Evolutionary conservation across 2,329 filamentous ascomycete species (phyloP).

Genomic region (Clarireedia hainanense): DNA sequence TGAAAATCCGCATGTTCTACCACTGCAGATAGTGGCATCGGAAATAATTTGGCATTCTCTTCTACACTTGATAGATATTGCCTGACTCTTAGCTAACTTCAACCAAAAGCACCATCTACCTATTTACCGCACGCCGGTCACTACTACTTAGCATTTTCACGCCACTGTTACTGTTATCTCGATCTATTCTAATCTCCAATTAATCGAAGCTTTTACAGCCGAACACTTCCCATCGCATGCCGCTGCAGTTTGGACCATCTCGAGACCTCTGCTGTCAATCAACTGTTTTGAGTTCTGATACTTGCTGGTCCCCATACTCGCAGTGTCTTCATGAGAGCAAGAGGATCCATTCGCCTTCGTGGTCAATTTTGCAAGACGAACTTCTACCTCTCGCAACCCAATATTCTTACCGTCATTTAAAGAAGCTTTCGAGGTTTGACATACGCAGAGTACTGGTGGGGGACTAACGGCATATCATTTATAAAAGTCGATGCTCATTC

Average conservation of each 20-base stretch:
- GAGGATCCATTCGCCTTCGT: background rate
- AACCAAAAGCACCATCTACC: constrained; percentile 5
- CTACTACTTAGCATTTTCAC: too few species aligned
- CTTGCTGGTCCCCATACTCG: background rate
- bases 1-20: background rate
- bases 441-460: background rate
- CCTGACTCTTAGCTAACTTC: constrained; percentile 4
- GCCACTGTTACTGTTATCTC: too few species aligned
- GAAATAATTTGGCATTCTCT: background rate
- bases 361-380: background rate
- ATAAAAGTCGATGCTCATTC: background rate
- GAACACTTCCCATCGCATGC: background rate
- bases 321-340: background rate
- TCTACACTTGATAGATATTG: background rate
- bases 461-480: background rate
- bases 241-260: background rate
- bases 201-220: background rate
- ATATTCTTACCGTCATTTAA: background rate
- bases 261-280: background rate
- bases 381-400: background rate
- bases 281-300: background rate
- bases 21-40: constrained; percentile 1
- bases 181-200: too few species aligned
- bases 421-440: background rate
- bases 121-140: background rate